Base-by-base conservation (phyloP, 495 filamentous ascomycete species). In the Penicillium ucsense region DNA sequence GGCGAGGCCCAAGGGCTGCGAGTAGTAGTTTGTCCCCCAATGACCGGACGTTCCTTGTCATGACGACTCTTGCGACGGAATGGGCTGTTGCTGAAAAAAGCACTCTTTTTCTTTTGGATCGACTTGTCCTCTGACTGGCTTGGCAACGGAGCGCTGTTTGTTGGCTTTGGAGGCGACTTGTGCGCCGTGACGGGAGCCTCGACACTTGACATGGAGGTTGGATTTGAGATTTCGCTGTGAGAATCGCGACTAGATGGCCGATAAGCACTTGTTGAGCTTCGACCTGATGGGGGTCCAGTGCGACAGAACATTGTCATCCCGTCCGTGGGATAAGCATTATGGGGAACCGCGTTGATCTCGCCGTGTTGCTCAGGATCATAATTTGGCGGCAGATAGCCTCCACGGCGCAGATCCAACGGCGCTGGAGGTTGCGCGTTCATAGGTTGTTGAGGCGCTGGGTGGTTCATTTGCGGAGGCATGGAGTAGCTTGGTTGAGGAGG, bases 261-360 rank as follows among this genome's bases (percentile, higher is more conserved):
- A 72, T 83, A 55, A 75, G 79, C 65, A 51, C 84, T 85, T 33
- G 85, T 83, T 32, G 85, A 88, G 64, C 86, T 91, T 43, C 83
- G 80, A 38, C 94, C 90, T 20, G 89, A 95, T 38, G 85, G 84
- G 39, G 87, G 83, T 0, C 83, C 88, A 28, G 86, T 83, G 48
- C 92, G 81, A 66, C 94, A 97, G 53, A 95, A 86, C 86, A 97
- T 95, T 2, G 92, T 97, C 94, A 97, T 97, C 32, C 92, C 94
- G 62, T 99, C 92, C 56, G 86, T 81, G 4, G 91, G 92, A 59
- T 95, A 95, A 12, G 89, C 86, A 54, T 97, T 94, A 60, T 96
- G 89, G 33, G 90, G 90, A 10, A 94, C 77, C 28, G 77, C 65
- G 2, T 80, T 68, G 46, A 87, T 79, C 48, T 86, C 79, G 29